phyloP scores from a whole-genome alignment of 202 grass and related monocot species.

The Hordeum pubiflorum region DNA sequence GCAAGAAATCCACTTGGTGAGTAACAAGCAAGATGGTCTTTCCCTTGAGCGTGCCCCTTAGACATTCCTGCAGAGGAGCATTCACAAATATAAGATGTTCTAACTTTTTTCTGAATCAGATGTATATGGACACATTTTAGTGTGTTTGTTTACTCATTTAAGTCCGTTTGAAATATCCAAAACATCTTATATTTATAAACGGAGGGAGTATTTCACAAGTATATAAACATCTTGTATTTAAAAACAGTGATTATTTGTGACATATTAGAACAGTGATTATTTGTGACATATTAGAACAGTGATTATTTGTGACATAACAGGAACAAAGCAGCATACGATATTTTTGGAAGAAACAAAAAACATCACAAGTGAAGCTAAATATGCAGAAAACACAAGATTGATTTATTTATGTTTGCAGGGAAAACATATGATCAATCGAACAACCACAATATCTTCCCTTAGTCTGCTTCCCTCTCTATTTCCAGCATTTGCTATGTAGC shows the following conservation, averaged over 20 bases:
- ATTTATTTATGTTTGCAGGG: background rate
- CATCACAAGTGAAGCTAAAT: background rate
- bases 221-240: too few relatives aligned
- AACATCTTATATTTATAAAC: too few relatives aligned
- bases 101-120: too few relatives aligned
- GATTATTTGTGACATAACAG: background rate
- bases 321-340: background rate
- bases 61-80: slow-evolving; percentile 39
- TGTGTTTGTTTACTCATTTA: too few relatives aligned
- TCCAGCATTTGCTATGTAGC: background rate
- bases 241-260: too few relatives aligned
- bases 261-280: background rate
- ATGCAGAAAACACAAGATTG: background rate
- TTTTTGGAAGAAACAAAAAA: background rate
- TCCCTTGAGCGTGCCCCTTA: slow-evolving; percentile 38
- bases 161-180: too few relatives aligned
- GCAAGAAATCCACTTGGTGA: slow-evolving; percentile 35
- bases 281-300: background rate
- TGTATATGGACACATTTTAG: too few relatives aligned
- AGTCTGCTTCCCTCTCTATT: background rate
- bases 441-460: background rate
- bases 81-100: too few relatives aligned
- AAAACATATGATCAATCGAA: too few relatives aligned
- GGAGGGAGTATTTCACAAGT: too few relatives aligned
- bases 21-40: slow-evolving; percentile 64